Base-by-base conservation (phyloP, 257 asterid species). In the Solanum dulcamara region DNA sequence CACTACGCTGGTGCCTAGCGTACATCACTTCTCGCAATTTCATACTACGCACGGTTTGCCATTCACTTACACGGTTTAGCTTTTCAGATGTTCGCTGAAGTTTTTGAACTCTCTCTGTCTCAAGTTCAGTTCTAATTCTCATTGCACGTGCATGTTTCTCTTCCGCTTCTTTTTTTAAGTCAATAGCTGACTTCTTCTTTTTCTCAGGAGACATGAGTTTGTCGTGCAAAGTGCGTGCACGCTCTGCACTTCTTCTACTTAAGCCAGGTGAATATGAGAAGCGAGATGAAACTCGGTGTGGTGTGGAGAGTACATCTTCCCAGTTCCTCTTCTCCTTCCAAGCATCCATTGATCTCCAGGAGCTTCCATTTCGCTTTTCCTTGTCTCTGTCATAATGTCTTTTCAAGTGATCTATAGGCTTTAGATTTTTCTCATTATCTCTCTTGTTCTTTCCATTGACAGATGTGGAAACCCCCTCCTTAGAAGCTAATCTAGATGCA, bases 241-340 rank as follows among this genome's bases (percentile, higher is more conserved):
- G 94, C 88, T 93, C 99, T 51, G 90, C 89, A 86, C 97, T 92
- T 91, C 87, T 97, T 93, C 99, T 89, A 89, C 89, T 90, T 89
- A 95, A 86, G 84, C 99, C 95, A 22, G 99, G 98, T 72, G 99
- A 97, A 89, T 94, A 91, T 13, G 97, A 97, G 90, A 94, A 95
- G 77, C 98, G 98, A 64, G 98, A 93, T 86, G 98, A 94, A 87
- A 88, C 93, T 85, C 97, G 92, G 84, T 89, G 91, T 14, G 98
- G 96, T 71, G 97, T 86, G 84, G 97, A 91, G 90, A 97, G 99
- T 90, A 97, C 90, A 85, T 93, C 98, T 89, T 97, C 97, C 99
- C 99, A 97, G 87, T 95, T 95, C 87, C 99, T 92, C 92, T 94
- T 97, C 92, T 95, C 99, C 92, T 94, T 97, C 99, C 99, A 97